Evolutionary conservation across 768 basidiomycete genomes (phyloP), one percentile per base, ranked within the genome.

Genomic region (Leccinum longicurvipes): DNA sequence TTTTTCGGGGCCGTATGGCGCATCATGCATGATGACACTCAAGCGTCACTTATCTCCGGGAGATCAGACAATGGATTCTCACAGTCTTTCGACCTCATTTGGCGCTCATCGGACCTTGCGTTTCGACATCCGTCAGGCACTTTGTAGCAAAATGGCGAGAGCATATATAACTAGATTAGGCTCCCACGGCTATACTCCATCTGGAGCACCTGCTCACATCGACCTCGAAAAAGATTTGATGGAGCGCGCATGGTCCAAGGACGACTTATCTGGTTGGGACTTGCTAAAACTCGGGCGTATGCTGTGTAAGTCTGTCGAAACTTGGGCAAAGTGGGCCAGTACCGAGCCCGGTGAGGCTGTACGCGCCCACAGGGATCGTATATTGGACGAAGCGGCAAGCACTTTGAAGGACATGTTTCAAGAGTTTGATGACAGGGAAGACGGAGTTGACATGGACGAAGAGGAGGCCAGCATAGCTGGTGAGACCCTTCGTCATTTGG

Each of bases 181-280:
- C 14, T 77, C 82, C 2, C 63, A 77, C 12, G 75, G 75, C 10
- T 86, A 86, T 55, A 77, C 84, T 0, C 77, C 77, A 39, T 81
- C 86, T 2, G 87, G 86, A 12, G 81, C 79, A 2, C 82, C 84
- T 0, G 77, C 77, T 0, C 77, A 82, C 42, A 74, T 87, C 64
- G 82, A 82, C 51, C 68, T 90, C 9, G 84, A 83, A 54, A 74
- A 74, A 42, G 84, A 84, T 17, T 67, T 89, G 56, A 80, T 89
- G 79, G 86, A 89, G 61, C 78, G 80, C 2, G 87, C 86, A 0
- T 90, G 86, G 87, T 78, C 85, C 1, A 85, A 82, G 63, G 82
- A 87, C 42, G 86, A 88, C 23, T 69, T 76, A 27, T 80, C 79
- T 29, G 82, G 82, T 3, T 90, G 89, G 84, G 87, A 88, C 51